Evolutionary conservation across 805 yeast species (phyloP).

Genomic region (Yamadazyma philogaea): DNA sequence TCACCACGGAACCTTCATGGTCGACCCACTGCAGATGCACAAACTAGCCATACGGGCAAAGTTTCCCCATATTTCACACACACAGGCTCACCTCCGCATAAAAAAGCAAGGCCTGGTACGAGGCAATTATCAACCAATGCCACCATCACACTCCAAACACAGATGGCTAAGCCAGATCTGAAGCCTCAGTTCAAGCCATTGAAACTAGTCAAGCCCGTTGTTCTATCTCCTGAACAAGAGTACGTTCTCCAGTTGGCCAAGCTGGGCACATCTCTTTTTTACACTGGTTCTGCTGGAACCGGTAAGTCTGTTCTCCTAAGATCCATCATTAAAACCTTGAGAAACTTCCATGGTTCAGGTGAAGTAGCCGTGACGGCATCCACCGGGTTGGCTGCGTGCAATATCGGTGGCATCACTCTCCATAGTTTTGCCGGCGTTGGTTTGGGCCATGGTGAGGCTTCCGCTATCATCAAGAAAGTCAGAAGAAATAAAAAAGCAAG

Average conservation of each 20-base stretch:
- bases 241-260: slow-evolving; percentile 62
- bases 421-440: slow-evolving; percentile 82
- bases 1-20: too few species aligned
- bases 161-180: slow-evolving; percentile 1
- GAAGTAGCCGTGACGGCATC: slow-evolving; percentile 78
- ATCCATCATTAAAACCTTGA: slow-evolving; percentile 55
- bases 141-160: slow-evolving; percentile 14
- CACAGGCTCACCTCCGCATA: not conserved
- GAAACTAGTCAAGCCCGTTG: slow-evolving; percentile 35
- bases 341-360: slow-evolving; percentile 42
- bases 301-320: slow-evolving; percentile 89
- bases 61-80: not conserved
- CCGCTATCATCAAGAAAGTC: slow-evolving; percentile 48
- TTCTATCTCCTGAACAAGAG: slow-evolving; percentile 55
- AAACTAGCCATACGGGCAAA: not conserved
- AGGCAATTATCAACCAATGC: slow-evolving; percentile 10
- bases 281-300: slow-evolving; percentile 98
- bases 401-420: slow-evolving; percentile 74
- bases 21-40: too few species aligned
- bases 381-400: slow-evolving; percentile 81
- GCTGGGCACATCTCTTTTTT: slow-evolving; percentile 69
- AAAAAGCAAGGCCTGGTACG: not conserved
- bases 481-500: slow-evolving; percentile 48
- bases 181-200: slow-evolving; percentile 5
- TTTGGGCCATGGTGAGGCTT: slow-evolving; percentile 54